Conservation (phyloP, 495 filamentous ascomycete species). For the Talaromyces thailandensis region DNA sequence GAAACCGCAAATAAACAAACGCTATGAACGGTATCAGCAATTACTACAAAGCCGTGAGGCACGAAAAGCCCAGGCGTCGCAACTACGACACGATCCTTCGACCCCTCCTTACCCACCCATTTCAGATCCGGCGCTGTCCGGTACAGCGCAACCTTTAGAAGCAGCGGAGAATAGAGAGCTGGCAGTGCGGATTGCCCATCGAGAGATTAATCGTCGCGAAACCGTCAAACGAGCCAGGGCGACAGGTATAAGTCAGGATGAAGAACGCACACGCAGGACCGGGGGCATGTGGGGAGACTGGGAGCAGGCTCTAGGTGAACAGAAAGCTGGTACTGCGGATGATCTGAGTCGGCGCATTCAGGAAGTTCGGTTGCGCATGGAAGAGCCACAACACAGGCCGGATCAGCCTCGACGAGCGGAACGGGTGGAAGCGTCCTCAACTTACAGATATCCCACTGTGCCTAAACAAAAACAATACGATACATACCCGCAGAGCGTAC, state of each 20-base stretch:
- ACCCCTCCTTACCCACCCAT: constrained; percentile 12
- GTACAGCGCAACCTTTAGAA: constrained; percentile 47
- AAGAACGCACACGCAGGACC: constrained; percentile 45
- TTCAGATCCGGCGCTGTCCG: constrained; percentile 31
- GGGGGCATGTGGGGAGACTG: constrained; percentile 59
- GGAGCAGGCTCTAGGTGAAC: constrained; percentile 25
- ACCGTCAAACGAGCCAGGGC: constrained; percentile 46
- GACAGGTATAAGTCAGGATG: constrained; percentile 44
- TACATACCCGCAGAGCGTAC: constrained; percentile 6
- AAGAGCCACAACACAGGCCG: constrained; percentile 10
- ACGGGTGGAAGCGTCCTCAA: constrained; percentile 9
- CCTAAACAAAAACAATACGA: constrained; percentile 34
- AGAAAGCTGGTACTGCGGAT: constrained; percentile 18
- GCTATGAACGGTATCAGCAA: constrained; percentile 51
- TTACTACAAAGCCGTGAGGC: constrained; percentile 41
- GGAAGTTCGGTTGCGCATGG: constrained; percentile 29
- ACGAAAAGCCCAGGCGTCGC: constrained; percentile 16
- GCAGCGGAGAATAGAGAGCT: constrained; percentile 64
- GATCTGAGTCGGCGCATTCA: constrained; percentile 42
- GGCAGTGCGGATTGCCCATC: constrained; percentile 67
- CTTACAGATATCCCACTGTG: constrained; percentile 46
- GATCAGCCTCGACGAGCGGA: constrained; percentile 1
- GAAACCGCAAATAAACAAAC: constrained; percentile 58
- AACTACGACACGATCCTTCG: constrained; percentile 2
- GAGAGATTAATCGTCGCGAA: constrained; percentile 62